Conservation (phyloP, 441 rosid genomes). For the Jatropha podagrica region DNA sequence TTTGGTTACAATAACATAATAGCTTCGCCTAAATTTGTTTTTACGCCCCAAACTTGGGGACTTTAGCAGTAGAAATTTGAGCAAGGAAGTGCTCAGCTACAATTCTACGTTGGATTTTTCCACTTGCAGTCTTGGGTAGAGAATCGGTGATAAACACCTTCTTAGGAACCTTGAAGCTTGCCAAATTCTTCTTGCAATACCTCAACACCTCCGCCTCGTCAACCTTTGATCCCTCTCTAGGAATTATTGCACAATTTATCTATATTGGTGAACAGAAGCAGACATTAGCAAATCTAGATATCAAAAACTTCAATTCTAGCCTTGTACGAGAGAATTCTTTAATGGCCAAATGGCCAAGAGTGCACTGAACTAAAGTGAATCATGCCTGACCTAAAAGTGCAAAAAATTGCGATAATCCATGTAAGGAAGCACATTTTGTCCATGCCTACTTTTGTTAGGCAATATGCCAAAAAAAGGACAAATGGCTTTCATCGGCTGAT, state of each 20-base stretch:
- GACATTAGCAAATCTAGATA: no score
- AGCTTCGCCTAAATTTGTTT: neutral
- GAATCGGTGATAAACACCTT: conserved; percentile 68
- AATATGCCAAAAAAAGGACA: neutral
- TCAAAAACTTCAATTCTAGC: neutral
- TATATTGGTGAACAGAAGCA: conserved; percentile 20
- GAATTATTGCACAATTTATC: conserved; percentile 84
- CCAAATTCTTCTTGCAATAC: conserved; percentile 68
- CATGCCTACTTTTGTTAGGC: neutral
- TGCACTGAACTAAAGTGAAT: neutral
- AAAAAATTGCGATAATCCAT: neutral
- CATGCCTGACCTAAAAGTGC: neutral
- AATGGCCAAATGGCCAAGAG: neutral
- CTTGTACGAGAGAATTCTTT: neutral
- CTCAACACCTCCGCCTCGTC: conserved; percentile 53
- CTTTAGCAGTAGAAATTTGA: conserved; percentile 50
- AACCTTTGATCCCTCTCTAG: conserved; percentile 57
- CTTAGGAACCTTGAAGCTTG: conserved; percentile 82
- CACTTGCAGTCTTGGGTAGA: conserved; percentile 78
- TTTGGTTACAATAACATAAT: neutral
- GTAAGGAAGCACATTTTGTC: neutral
- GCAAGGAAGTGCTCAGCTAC: conserved; percentile 76
- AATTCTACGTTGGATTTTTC: conserved; percentile 77
- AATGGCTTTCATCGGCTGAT: neutral
- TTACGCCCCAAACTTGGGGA: conserved; percentile 54